Percentiles rank a stretch among this genome's conserved stretches.
These are phyloP conservation scores for Clavispora santaluciae DNA, from an alignment of 805 yeast species.

Conservation along the genomic window DNA sequence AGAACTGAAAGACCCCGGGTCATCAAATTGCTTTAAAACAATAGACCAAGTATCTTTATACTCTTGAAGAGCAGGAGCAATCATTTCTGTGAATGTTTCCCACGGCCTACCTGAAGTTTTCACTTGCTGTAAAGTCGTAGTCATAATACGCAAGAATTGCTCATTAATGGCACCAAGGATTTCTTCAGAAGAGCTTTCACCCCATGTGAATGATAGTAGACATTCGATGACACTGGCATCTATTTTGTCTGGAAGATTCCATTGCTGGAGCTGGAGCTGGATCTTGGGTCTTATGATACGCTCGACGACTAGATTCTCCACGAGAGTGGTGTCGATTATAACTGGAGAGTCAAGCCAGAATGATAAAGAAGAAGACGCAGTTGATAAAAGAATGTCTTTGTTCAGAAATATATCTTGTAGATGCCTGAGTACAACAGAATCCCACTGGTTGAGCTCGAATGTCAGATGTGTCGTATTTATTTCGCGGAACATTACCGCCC, in stretches of 20 bases:
- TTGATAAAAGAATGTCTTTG: neutral
- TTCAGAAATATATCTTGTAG: neutral
- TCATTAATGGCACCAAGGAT: neutral
- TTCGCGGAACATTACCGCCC: constrained; percentile 7
- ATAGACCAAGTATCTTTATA: neutral
- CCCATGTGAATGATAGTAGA: neutral
- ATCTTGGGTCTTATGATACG: neutral
- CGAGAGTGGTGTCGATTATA: constrained; percentile 8
- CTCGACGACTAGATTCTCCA: constrained; percentile 6
- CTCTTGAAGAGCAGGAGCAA: constrained; percentile 2
- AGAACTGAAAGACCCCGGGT: neutral
- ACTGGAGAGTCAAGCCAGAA: constrained; percentile 14
- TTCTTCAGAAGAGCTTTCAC: neutral
- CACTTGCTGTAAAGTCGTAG: neutral
- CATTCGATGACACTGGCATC: neutral
- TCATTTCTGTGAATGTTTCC: neutral
- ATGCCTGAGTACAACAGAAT: constrained; percentile 6
- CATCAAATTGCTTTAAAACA: neutral
- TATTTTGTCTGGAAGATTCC: neutral
- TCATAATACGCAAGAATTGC: neutral
- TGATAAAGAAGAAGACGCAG: neutral
- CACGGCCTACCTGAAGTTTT: neutral
- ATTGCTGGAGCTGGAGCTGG: neutral
- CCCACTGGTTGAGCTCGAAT: constrained; percentile 10
- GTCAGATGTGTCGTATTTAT: neutral